Evolutionary conservation across 2,329 filamentous ascomycete genomes (phyloP), one percentile per base, ranked within the genome.

Genomic region (Paecilomyces variotii): DNA sequence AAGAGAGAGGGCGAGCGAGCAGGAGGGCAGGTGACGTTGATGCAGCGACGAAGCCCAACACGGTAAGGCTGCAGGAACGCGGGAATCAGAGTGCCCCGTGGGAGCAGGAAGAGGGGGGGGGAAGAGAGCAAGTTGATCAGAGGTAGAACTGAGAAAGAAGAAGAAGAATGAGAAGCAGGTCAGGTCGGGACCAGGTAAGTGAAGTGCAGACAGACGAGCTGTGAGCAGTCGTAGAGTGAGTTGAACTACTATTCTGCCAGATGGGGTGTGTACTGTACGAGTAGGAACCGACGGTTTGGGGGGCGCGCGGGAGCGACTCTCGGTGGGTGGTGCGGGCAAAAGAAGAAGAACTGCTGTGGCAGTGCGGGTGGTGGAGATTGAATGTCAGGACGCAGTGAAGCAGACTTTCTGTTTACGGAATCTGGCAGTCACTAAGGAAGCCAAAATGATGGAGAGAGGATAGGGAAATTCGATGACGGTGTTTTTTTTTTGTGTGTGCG

Each of bases 1-100:
- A 49, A 57, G 56, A 57, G 56, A 50, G 51, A 60, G 54, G 34
- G 58, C 62, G 60, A 54, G 30, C 59, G 58, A 61, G 57, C 61
- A 57, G 57, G 61, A 59, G 65, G 65, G 66, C 62, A 68, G 64
- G 63, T 69, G 67, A 68, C 66, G 68, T 69, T 70, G 67, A 68
- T 70, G 65, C 65, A 68, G 65, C 66, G 67, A 68, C 62, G 64
- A 65, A 67, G 63, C 65, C 65, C 64, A 67, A 67, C 62, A 68
- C 65, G 67, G 64, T 64, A 67, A 64, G 61, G 62, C 65, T 66
- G 67, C 64, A 68, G 67, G 66, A 67, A 67, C 65, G 61, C 63
- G 64, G 65, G 62, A 65, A 63, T 65, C 62, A 56, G 53, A 63
- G 66, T 61, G 62, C 62, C 62, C 60, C 39, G 39, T 45, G 39